These are phyloP conservation scores for Somion occarium DNA, from an alignment of 1,284 basidiomycete species.

Conservation along the genomic window DNA sequence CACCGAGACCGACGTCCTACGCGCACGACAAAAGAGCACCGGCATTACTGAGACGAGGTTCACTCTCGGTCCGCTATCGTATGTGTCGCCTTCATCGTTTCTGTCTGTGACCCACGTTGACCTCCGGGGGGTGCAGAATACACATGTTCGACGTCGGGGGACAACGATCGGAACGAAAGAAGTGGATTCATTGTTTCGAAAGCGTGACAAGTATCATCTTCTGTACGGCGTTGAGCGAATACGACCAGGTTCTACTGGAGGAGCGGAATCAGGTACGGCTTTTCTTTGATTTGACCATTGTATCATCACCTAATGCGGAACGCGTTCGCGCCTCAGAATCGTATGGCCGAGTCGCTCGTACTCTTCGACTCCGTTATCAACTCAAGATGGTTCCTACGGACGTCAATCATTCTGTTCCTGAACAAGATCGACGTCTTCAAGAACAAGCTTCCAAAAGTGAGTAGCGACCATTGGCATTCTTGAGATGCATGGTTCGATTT, in stretches of 20 bases:
- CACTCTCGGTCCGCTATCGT: conserved; percentile 65
- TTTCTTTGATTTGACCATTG: conserved; percentile 23
- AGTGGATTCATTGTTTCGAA: conserved; percentile 95
- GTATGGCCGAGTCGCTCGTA: conserved; percentile 91
- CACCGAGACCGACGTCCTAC: conserved; percentile 84
- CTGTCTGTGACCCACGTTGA: conserved; percentile 5
- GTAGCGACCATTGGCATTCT: conserved; percentile 7
- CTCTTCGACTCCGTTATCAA: conserved; percentile 97
- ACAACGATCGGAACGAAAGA: conserved; percentile 90
- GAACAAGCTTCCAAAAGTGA: conserved; percentile 81
- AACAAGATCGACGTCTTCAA: conserved; percentile 98
- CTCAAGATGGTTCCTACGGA: conserved; percentile 94
- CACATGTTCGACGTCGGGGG: conserved; percentile 95
- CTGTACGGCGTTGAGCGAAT: conserved; percentile 91
- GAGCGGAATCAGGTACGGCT: conserved; percentile 68
- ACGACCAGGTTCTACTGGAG: conserved; percentile 86
- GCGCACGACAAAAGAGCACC: conserved; percentile 87
- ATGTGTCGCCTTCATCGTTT: conserved; percentile 12
- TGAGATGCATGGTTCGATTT: neutral
- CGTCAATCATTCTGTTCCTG: conserved; percentile 89
- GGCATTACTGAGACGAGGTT: conserved; percentile 92
- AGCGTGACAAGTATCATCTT: conserved; percentile 95
- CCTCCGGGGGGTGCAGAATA: conserved; percentile 72
- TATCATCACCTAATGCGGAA: conserved; percentile 15
- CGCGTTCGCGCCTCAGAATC: conserved; percentile 56